Evolutionary conservation across 2,329 filamentous ascomycete genomes (phyloP).

Genomic region (Pseudogymnoascus verrucosus): DNA sequence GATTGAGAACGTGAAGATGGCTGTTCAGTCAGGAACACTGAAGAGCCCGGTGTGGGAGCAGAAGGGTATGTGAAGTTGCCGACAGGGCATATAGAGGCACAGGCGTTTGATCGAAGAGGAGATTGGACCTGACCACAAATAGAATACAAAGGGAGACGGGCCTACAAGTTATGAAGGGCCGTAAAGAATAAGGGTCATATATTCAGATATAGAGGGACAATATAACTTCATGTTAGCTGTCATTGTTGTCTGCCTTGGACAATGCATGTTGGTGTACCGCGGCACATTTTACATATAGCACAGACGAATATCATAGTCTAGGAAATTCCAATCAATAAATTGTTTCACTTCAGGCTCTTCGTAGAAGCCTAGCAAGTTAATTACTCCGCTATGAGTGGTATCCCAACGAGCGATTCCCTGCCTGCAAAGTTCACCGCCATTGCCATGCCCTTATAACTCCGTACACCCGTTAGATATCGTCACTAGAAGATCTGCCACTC

Average conservation of each 20-base stretch:
- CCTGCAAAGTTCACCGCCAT: not conserved
- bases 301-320: not conserved
- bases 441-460: not conserved
- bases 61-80: slow-evolving; percentile 32
- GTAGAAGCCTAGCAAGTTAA: not conserved
- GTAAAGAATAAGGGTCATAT: not conserved
- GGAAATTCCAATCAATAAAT: not conserved
- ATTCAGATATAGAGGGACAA: not conserved
- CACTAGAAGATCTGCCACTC: no score
- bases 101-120: not conserved
- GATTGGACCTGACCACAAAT: not conserved
- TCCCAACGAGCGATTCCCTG: not conserved
- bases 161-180: not conserved
- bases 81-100: not conserved
- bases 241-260: not conserved
- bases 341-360: not conserved
- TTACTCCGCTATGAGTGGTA: not conserved
- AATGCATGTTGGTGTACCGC: not conserved
- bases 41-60: slow-evolving; percentile 70
- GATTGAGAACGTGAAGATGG: slow-evolving; percentile 60
- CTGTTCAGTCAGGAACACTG: slow-evolving; percentile 53
- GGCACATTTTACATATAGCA: no score
- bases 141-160: not conserved
- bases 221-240: not conserved
- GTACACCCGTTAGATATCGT: not conserved